Base-by-base conservation (phyloP, 2,329 filamentous ascomycete genomes). In the Penicillium sp. region DNA sequence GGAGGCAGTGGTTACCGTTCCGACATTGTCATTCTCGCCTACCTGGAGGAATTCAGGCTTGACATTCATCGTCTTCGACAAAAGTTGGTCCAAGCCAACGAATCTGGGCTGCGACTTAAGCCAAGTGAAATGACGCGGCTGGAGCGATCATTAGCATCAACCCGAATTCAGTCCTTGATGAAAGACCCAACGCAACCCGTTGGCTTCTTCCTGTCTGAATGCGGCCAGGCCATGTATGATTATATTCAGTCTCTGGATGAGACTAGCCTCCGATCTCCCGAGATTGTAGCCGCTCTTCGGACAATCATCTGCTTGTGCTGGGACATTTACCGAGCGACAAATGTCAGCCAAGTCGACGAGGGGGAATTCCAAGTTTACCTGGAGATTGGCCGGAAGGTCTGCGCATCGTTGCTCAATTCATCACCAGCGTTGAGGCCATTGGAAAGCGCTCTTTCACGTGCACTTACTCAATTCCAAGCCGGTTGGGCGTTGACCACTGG, bases 401-500 rank as follows among this genome's bases (percentile, higher is more conserved):
- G 46, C 59, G 62, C 51, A 58, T 74, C 54, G 31, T 63, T 68
- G 13, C 55, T 58, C 27, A 57, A 60, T 46, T 60, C 57, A 6
- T 58, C 56, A 9, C 51, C 54, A 0, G 46, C 49, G 5, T 47
- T 69, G 9, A 54, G 56, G n/a, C 50, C 62, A 7, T 46, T 72
- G 35, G 58, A 62, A 32, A 41, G 43, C 24, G 45, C 51, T 6
- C 59, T 64, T 32, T 70, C 53, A 37, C 56, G 49, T 40, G 55
- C 58, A 37, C 67, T 77, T 35, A 70, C 70, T 31, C 76, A 76
- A 40, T 91, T 95, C 60, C 76, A 79, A 20, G 77, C 80, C 13
- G 82, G 81, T 1, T 90, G 89, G 70, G 81, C 82, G 45, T 71
- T 94, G 11, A 82, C 75, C 0, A 89, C 85, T 2, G 89, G 89